Evolutionary conservation across 768 basidiomycete species (phyloP).

Genomic region (Agrocybe chaxingu): DNA sequence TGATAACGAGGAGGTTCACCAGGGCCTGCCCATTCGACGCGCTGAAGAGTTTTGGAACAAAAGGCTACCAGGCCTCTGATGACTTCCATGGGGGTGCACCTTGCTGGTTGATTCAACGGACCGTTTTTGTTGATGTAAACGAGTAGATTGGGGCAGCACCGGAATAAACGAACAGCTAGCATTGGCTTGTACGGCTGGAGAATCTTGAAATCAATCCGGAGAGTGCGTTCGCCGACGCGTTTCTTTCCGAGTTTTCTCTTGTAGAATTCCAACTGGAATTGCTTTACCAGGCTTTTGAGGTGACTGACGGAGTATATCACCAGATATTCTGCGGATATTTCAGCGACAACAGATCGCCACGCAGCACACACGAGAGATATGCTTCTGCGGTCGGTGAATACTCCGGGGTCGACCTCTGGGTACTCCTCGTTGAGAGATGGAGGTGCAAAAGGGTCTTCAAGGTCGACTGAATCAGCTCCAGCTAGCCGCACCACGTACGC

Average conservation of each 20-base stretch:
- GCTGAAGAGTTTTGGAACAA: constrained; percentile 32
- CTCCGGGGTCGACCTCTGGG: constrained; percentile 25
- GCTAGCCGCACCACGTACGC: constrained; percentile 29
- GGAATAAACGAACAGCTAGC: constrained; percentile 33
- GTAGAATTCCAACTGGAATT: constrained; percentile 22
- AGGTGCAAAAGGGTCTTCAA: constrained; percentile 36
- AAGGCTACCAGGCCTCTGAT: constrained; percentile 28
- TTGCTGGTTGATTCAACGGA: constrained; percentile 10
- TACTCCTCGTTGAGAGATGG: constrained; percentile 27
- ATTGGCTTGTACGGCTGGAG: constrained; percentile 23
- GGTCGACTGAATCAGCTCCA: constrained; percentile 27
- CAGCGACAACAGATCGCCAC: constrained; percentile 33
- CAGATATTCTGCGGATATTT: constrained; percentile 39
- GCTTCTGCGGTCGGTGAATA: constrained; percentile 25
- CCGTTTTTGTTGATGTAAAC: constrained; percentile 41
- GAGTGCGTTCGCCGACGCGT: constrained; percentile 35
- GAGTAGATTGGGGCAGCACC: constrained; percentile 39
- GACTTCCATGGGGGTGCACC: constrained; percentile 27
- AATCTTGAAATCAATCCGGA: constrained; percentile 39
- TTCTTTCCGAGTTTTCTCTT: constrained; percentile 20
- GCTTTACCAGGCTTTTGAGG: constrained; percentile 27
- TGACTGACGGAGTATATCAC: constrained; percentile 33
- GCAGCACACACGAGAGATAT: constrained; percentile 33
- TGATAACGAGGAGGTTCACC: constrained; percentile 39
- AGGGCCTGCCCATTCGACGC: constrained; percentile 41